phyloP scores from a whole-genome alignment of 768 basidiomycete species.

The Lentinula guzmanii region DNA sequence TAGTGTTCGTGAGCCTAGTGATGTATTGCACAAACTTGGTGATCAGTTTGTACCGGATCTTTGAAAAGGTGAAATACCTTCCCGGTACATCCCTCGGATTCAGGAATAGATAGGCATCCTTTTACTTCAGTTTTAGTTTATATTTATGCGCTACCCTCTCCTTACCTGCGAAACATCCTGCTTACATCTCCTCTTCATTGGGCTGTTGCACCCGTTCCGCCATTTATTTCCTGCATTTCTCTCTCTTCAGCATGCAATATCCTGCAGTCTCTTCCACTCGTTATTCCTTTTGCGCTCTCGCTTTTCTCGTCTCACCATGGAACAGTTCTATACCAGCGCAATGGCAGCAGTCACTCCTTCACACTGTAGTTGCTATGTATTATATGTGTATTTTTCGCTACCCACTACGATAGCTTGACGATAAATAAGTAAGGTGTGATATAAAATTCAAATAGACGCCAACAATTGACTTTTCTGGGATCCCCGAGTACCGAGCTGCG shows the following conservation, averaged over 20 bases:
- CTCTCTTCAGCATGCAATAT: background rate
- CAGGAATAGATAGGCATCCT: background rate
- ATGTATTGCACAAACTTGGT: constrained; percentile 82
- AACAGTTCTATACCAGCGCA: background rate
- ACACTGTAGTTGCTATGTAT: constrained; percentile 1
- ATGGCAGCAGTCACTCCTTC: background rate
- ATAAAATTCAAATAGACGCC: too few relatives aligned
- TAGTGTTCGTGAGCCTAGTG: constrained; percentile 72
- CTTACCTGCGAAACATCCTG: background rate
- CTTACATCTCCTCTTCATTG: background rate
- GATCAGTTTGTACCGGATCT: constrained; percentile 81
- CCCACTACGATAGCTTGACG: background rate
- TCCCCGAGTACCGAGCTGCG: background rate
- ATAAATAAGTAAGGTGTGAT: background rate
- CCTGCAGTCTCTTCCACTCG: background rate
- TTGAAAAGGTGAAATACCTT: constrained; percentile 83
- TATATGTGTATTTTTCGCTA: background rate
- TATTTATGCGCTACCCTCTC: background rate
- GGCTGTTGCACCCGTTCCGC: background rate
- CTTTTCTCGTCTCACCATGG: background rate
- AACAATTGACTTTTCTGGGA: background rate
- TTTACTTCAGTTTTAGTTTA: background rate
- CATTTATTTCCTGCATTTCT: background rate
- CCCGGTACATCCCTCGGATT: constrained; percentile 18
- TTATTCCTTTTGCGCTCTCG: background rate